Evolutionary conservation across 2,329 filamentous ascomycete genomes (phyloP), one percentile per base, ranked within the genome.

Genomic region (Beauveria sp.): DNA sequence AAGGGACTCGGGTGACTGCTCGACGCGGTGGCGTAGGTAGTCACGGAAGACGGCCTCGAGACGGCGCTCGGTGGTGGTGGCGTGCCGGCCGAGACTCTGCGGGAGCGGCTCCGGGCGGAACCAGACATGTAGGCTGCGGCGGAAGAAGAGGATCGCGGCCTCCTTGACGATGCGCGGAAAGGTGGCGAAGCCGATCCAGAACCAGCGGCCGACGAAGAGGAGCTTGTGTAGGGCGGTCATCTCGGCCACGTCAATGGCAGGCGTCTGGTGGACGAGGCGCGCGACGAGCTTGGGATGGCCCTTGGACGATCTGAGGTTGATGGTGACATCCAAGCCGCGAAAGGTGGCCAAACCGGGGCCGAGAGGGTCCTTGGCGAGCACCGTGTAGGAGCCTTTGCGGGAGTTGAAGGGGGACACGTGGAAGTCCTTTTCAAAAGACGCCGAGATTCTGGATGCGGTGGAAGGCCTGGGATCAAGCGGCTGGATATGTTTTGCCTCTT

Each of bases 401-500:
- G 81, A 83, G 69, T 89, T 92, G 77, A 92, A 92, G 0, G 87
- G 87, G 1, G 88, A 91, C 20, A 91, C 87, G 68, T 91, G 88
- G 65, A 92, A 90, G 65, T 90, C 88, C 67, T 93, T 92, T 6
- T 75, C 72, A 83, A 85, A 89, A 0, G 75, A 74, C 22, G 80
- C 76, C 8, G 59, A 54, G 16, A 61, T 55, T 55, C 20, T 54
- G 18, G 59, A 22, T 6, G 38, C 16, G n/a, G 20, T 38, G 20
- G 52, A 52, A 14, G 64, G 42, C 61, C 64, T 40, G 6, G 31
- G 31, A 4, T 60, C 38, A 1, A 49, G 3, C 7, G 31, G 16
- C 20, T 38, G 16, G 3, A 61, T 63, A 60, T 64, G 59, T n/a
- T 61, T 49, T 9, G 38, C 64, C 46, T 70, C 66, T 3, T 67